phyloP scores from a whole-genome alignment of 371 early-diverging fungal genomes.

The Saksenaea oblongispora region DNA sequence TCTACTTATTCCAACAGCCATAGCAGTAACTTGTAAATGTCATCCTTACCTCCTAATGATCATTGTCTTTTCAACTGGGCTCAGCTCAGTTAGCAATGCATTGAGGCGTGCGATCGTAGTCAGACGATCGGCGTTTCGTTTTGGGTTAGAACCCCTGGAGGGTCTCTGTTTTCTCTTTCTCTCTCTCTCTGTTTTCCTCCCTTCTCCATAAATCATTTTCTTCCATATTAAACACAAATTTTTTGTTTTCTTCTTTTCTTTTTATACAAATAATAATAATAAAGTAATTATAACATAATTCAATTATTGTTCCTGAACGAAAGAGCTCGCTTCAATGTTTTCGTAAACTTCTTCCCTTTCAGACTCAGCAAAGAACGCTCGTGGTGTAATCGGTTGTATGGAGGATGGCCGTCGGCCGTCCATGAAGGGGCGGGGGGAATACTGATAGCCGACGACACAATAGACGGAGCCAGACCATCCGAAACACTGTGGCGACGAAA shows the following conservation, averaged over 20 bases:
- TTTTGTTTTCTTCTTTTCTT: background rate
- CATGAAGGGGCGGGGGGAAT: background rate
- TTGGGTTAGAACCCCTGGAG: background rate
- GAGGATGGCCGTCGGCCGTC: background rate
- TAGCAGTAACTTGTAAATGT: background rate
- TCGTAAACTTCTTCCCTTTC: constrained; percentile 16
- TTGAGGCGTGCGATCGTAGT: background rate
- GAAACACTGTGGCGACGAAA: background rate
- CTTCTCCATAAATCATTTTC: no score
- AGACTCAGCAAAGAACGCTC: constrained; percentile 16
- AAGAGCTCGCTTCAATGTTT: constrained; percentile 18
- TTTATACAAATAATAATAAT: background rate
- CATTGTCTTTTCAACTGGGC: background rate
- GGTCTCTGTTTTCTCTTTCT: no score
- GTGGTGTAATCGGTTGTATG: constrained; percentile 8
- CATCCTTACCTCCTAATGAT: background rate
- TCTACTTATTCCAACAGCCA: background rate
- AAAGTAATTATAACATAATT: background rate
- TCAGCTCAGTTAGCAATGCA: background rate
- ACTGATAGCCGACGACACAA: background rate
- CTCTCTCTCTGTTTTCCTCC: no score
- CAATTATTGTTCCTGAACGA: constrained; percentile 11
- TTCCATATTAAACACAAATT: no score
- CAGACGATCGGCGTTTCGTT: background rate
- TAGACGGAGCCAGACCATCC: background rate